Evolutionary conservation across 2,329 filamentous ascomycete genomes (phyloP).

Genomic region (Lasiodiplodia gonubiensis): DNA sequence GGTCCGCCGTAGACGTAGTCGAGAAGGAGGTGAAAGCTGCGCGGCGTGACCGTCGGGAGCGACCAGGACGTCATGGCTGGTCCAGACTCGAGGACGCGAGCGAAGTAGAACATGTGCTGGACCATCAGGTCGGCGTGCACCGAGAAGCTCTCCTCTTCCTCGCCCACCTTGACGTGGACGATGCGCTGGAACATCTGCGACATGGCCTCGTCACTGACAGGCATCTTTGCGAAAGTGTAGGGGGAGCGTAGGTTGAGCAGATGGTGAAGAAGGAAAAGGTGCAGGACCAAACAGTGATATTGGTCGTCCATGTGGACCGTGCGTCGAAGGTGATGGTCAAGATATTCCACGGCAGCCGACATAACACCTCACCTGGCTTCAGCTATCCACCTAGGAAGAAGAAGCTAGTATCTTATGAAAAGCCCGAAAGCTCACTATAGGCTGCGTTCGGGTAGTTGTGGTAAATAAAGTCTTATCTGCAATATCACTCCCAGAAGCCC

Average conservation of each 20-base stretch:
- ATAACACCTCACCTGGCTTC: too few species aligned
- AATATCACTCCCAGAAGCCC: too few species aligned
- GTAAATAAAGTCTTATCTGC: too few species aligned
- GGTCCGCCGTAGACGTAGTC: conserved; percentile 4
- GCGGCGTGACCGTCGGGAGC: not conserved
- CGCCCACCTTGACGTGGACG: conserved; percentile 10
- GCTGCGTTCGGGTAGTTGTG: too few species aligned
- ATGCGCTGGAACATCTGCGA: conserved; percentile 2
- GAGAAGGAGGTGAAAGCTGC: not conserved
- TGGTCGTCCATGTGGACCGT: not conserved
- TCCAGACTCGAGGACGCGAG: not conserved
- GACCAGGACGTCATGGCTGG: not conserved
- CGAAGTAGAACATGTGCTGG: conserved; percentile 9
- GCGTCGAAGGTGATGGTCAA: not conserved
- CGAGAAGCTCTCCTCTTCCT: not conserved
- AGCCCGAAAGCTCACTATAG: too few species aligned
- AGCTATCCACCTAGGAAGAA: too few species aligned
- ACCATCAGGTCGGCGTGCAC: conserved; percentile 4
- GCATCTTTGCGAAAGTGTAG: not conserved
- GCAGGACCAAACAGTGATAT: not conserved
- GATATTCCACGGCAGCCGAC: not conserved
- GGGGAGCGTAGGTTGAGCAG: not conserved
- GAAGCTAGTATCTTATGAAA: too few species aligned
- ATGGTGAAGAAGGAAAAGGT: not conserved
- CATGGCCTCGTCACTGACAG: not conserved